Base-by-base conservation (phyloP, 805 yeast species). In the Lipomyces sp. region DNA sequence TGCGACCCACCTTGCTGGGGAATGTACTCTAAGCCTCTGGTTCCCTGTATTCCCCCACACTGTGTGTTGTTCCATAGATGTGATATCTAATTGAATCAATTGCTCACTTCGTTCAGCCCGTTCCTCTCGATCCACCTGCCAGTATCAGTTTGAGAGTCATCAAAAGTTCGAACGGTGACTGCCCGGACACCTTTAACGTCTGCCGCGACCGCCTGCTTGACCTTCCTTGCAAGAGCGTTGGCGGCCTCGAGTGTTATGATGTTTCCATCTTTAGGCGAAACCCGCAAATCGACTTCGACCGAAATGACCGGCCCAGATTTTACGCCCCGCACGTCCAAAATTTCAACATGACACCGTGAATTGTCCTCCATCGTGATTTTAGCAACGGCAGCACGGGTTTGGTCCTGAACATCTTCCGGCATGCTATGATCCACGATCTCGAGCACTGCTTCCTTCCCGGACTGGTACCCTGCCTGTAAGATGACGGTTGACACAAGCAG, bases 391-490 rank as follows among this genome's bases (percentile, higher is more conserved):
- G 54, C 57, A 29, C 67, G 64, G 4, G 59, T 59, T 24, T 37
- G 33, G 42, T 59, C 65, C 13, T 59, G 57, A 24, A 59, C 30
- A 13, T 64, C 70, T n/a, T 51, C 58, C 11, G 69, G 63, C 59
- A 62, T 53, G 29, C 58, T 69, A 53, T 86, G 84, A 74, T 94
- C 99, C 37, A 91, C 82, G 56, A 94, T 80, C 75, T 94, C 98
- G 66, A 83, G 83, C 73, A 88, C 83, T 0, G 98, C 86, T 34
- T 83, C 82, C 65, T 82, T 80, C 72, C 90, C 86, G 34, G 97
- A 93, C 2, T 85, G 84, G 77, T 86, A 83, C 45, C 98, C 98
- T 6, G 97, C 97, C 71, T 84, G 87, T 69, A 93, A 85, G 64
- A 95, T 89, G 72, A 95, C 80, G 1, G 83, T 82, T 0, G 98